Percentiles rank a stretch among this genome's conserved stretches.
phyloP scores from a whole-genome alignment of 352 stramenopile genomes.

The Pythium apleroticum region DNA sequence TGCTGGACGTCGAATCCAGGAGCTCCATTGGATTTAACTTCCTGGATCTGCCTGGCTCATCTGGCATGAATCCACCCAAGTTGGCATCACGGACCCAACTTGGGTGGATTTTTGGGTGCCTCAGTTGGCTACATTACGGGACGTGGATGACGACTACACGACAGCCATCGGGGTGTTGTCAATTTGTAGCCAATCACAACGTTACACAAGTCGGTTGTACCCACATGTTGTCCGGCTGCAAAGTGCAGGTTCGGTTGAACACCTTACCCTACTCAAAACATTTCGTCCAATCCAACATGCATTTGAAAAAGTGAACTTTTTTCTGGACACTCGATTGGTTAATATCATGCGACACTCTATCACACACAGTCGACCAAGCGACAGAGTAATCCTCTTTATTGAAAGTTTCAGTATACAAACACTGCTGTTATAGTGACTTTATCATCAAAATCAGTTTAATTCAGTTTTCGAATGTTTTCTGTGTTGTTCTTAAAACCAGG shows the following conservation, averaged over 20 bases:
- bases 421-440: background rate
- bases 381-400: background rate
- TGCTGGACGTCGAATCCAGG: too few species aligned
- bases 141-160: background rate
- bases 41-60: too few species aligned
- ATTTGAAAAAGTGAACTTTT: background rate
- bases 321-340: slow-evolving; percentile 11
- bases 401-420: background rate
- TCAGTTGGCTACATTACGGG: background rate
- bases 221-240: background rate
- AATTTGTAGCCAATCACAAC: slow-evolving; percentile 4
- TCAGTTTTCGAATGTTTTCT: background rate
- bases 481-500: slow-evolving; percentile 13
- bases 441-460: background rate
- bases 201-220: background rate
- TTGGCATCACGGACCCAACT: too few species aligned
- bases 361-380: background rate
- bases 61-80: too few species aligned
- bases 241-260: background rate
- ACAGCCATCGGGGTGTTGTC: background rate
- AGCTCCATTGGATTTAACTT: too few species aligned
- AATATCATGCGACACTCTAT: slow-evolving; percentile 17
- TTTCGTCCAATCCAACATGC: background rate
- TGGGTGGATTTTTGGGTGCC: background rate
- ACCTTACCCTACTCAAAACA: background rate